Evolutionary conservation across 352 stramenopile genomes (phyloP).

Genomic region (Plasmopara muralis): DNA sequence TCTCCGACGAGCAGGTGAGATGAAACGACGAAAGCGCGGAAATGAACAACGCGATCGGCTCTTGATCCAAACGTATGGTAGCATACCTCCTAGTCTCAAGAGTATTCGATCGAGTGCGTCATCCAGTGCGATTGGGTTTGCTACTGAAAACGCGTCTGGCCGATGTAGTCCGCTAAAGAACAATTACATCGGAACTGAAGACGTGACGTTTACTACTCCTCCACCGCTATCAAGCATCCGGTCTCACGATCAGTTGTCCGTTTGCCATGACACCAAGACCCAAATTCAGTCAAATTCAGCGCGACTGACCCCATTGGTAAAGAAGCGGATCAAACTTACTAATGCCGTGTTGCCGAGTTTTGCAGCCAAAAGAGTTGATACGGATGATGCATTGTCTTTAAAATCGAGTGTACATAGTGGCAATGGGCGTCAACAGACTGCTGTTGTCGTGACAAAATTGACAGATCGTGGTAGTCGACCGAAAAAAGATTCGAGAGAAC

Average conservation of each 20-base stretch:
- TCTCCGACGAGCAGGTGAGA: too few species aligned
- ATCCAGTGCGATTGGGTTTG: too few species aligned
- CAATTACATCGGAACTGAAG: too few species aligned
- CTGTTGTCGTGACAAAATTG: conserved; percentile 35
- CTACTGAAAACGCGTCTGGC: too few species aligned
- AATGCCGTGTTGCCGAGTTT: too few species aligned
- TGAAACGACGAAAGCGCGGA: conserved; percentile 3
- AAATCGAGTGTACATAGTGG: too few species aligned
- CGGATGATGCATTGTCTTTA: too few species aligned
- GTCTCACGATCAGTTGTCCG: conserved; percentile 17
- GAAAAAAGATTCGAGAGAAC: conserved; percentile 9
- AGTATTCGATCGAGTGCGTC: conserved; percentile 13
- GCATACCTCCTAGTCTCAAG: conserved; percentile 14
- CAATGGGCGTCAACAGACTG: conserved; percentile 9
- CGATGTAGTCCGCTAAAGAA: too few species aligned
- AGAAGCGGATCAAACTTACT: too few species aligned
- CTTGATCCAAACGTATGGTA: conserved; percentile 50
- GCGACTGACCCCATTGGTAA: too few species aligned
- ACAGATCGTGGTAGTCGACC: conserved; percentile 12
- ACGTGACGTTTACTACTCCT: conserved; percentile 20
- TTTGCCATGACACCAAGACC: conserved; percentile 22
- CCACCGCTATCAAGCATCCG: conserved; percentile 33
- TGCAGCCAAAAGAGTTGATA: too few species aligned
- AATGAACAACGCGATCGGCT: conserved; percentile 39
- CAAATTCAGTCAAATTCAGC: conserved; percentile 20